Evolutionary conservation across 148 eudicot species (phyloP), one percentile per base, ranked within the genome.

Genomic region (Dysphania ambrosioides): DNA sequence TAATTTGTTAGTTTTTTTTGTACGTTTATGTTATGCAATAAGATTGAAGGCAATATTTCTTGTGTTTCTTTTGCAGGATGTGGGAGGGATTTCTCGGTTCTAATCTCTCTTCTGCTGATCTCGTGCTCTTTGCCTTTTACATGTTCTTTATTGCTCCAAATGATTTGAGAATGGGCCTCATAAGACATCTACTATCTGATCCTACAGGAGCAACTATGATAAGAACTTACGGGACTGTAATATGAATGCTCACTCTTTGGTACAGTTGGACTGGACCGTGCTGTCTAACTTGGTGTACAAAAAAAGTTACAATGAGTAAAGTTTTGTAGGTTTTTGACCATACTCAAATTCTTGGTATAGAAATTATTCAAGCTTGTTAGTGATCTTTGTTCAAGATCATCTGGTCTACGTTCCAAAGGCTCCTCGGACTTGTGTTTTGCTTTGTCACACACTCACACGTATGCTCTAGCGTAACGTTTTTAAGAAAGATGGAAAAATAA

Each of bases 71-170:
- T 9, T 78, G 82, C 90, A 94, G 98, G 98, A 94, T 94, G 98
- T 94, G 91, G 89, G 86, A 80, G 71, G 98, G 98, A 74, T 94
- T 94, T 78, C 95, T 94, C 0, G 93, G 96, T 8, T 94, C 98
- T 1, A 83, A 84, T 75, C 89, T 94, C 15, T 94, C 98, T 34
- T 91, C 97, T 3, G 83, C 77, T 3, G 98, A 94, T 83, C 93
- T 94, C 16, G 49, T 88, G 70, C 63, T 91, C 75, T 94, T 94
- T 81, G 96, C 98, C 26, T 85, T 94, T 56, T 88, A 88, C 62
- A 94, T 94, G 98, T 94, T 94, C 81, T 79, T 88, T 66, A 86
- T 91, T 79, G 97, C 98, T 68, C 97, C 98, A 10, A 86, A 87
- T 82, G 86, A 84, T 71, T 62, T 94, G 90, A 90, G 98, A 80